Percentiles rank a stretch among this genome's conserved stretches.
phyloP scores from a whole-genome alignment of 306 rosid genomes.

The Begonia fuchsioides region DNA sequence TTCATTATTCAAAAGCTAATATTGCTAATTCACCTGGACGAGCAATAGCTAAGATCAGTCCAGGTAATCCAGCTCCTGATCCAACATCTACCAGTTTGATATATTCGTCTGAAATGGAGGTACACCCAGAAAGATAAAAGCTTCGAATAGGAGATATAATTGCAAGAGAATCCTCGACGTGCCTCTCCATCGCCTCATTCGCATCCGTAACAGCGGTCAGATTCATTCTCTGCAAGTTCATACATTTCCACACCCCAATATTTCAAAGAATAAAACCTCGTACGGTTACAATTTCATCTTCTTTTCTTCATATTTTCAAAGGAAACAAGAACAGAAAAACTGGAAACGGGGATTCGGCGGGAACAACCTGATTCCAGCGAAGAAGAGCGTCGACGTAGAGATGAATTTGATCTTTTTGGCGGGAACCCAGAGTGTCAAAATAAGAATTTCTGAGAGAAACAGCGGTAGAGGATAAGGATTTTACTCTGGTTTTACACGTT shows the following conservation, averaged over 20 bases:
- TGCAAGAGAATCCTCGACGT: conserved; percentile 80
- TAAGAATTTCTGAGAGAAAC: conserved; percentile 9
- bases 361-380: conserved; percentile 69
- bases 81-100: conserved; percentile 69
- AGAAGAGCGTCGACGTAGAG: conserved; percentile 74
- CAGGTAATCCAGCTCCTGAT: conserved; percentile 89
- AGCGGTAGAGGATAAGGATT: conserved; percentile 11
- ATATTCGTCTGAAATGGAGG: conserved; percentile 10
- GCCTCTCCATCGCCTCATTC: conserved; percentile 75
- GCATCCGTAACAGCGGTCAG: conserved; percentile 62
- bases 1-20: not conserved
- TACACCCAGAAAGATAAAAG: conserved; percentile 26
- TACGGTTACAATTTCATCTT: not conserved
- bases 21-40: conserved; percentile 49
- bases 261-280: not conserved
- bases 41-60: conserved; percentile 73
- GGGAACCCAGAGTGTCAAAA: conserved; percentile 39
- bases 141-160: conserved; percentile 46
- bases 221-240: conserved; percentile 53
- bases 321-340: conserved; percentile 4
- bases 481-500: conserved; percentile 10
- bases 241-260: not conserved
- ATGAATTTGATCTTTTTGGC: conserved; percentile 52
- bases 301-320: conserved; percentile 3
- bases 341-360: not conserved